Percentiles rank a stretch among this genome's conserved stretches.
Conservation (phyloP, 129 eudicot species). For the Lactuca sativa region DNA sequence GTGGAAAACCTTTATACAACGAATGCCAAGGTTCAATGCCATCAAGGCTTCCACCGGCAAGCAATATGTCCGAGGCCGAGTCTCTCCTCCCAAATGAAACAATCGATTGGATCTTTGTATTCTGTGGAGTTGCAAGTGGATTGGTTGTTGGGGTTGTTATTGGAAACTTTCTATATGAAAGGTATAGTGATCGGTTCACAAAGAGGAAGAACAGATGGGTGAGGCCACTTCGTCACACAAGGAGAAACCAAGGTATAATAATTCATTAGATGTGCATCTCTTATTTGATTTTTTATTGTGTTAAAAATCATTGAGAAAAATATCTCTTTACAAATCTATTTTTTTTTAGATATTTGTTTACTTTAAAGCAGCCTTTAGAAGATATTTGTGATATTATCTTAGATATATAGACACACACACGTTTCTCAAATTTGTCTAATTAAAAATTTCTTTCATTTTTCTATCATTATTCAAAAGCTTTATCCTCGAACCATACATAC, state of each 20-base stretch:
- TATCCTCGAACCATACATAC: no score
- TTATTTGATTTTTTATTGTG: no score
- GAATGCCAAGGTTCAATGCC: background rate
- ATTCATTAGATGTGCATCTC: background rate
- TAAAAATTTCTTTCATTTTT: no score
- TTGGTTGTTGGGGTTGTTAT: background rate
- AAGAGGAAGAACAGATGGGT: background rate
- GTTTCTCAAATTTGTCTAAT: no score
- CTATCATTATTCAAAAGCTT: no score
- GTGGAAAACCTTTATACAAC: background rate
- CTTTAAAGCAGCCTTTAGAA: no score
- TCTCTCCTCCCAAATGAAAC: background rate
- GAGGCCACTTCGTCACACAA: background rate
- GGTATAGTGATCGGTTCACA: slow-evolving; percentile 6
- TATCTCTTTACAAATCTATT: no score
- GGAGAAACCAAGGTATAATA: background rate
- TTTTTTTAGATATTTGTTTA: no score
- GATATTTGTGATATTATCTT: no score
- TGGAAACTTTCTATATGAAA: background rate
- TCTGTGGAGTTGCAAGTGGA: slow-evolving; percentile 11
- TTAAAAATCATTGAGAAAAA: no score
- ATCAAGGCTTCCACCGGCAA: background rate
- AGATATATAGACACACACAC: no score
- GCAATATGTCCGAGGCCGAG: background rate
- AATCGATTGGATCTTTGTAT: background rate